Base-by-base conservation (phyloP, 106 monocot genomes). In the Dioscorea dumetorum region DNA sequence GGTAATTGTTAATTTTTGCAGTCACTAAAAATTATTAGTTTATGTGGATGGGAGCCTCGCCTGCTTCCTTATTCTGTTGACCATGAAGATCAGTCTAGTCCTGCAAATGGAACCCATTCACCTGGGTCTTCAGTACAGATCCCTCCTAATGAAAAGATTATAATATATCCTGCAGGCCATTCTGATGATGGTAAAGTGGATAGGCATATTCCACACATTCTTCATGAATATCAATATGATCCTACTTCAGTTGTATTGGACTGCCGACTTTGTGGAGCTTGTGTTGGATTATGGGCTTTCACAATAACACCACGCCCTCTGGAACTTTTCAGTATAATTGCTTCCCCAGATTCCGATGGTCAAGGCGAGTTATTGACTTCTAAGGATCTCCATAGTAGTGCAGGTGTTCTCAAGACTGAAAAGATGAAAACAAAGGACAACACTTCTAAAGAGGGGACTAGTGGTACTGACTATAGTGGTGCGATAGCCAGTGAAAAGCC, bases 31-130 rank as follows among this genome's bases (percentile, higher is more conserved):
- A 68, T 93, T 31, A 85, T 85, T 65, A 78, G 79, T 76, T 79
- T 99, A 74, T 99, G 92, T 83, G 97, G 97, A 66, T 99, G 97
- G 97, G 93, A 88, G 76, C 81, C 86, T 41, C 86, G 84, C 2
- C 24, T 90, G 58, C 90, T 99, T 81, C 87, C 97, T 11, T 99
- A 99, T 78, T 58, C 68, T 79, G 82, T 99, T 74, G 84, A 87
- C 17, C 60, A 58, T 73, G 85, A 79, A 35, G 74, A 74, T 31
- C 3, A 64, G 24, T 65, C 62, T n/a, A 49, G 18, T 61, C 65
- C 56, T 50, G 15, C 62, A 2, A 69, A 67, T 41, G 49, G 48
- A 41, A 31, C 59, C 24, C n/a, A 63, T 67, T 22, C 24, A 61
- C 71, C 81, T 22, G 50, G 57, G 54, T 76, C 73, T 73, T 74